Evolutionary conservation across 2,329 filamentous ascomycete species (phyloP), one percentile per base, ranked within the genome.

Genomic region (Epichloe typhina): DNA sequence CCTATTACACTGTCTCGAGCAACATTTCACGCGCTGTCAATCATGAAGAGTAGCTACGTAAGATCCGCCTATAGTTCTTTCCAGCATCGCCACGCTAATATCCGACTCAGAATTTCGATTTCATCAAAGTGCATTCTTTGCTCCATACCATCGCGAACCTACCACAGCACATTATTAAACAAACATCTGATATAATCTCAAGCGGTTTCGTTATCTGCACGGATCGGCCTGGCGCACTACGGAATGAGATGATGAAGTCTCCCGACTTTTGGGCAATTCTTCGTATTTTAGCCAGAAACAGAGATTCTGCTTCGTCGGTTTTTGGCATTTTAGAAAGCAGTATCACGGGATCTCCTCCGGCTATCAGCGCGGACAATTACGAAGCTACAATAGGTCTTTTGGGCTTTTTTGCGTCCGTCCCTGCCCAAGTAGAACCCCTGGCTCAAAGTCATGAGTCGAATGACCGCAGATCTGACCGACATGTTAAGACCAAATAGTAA

Each of bases 211-310:
- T 83, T 43, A 74, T 83, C 43, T 96, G 90, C 60, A 86, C 95
- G 57, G 82, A 84, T 48, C 80, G 85, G 53, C 81, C 88, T 0
- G 82, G 83, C 26, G 81, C 86, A 12, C 72, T 98, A 31, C 82
- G 88, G 52, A 95, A 87, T 58, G 91, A 97, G 68, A 86, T 97
- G 58, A 94, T 95, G 68, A 91, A 88, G 13, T 97, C 91, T 17
- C 93, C 93, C 0, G 93, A 98, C 62, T 97, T 98, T 66, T 98
- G 93, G 93, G 84, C 85, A 5, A 86, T 96, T 13, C 73, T 98
- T 49, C 83, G 88, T 54, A 79, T 82, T 35, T 72, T 98, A 17
- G 82, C 87, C 45, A 73, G 75, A 23, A 78, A 84, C 54, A 70
- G 80, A 3, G 83, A 87, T 49, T 83, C 85, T 26, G 86, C 88